These are phyloP conservation scores for Mortierella sp. DNA, from an alignment of 371 early-diverging fungal genomes.

Conservation along the genomic window DNA sequence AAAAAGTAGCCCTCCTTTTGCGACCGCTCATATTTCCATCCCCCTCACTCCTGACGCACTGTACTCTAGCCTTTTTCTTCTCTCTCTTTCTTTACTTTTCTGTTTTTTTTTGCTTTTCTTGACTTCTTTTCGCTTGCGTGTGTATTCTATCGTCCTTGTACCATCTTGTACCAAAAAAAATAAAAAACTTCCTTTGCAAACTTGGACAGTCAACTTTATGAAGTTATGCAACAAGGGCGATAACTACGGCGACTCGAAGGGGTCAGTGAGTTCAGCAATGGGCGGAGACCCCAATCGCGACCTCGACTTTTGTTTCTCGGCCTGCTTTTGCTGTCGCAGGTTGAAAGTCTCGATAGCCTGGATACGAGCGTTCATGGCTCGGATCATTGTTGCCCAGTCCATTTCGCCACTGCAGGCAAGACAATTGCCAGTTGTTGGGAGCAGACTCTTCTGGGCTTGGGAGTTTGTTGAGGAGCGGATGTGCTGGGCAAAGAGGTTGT, in stretches of 20 bases:
- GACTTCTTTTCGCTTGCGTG: not conserved
- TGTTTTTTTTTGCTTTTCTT: not conserved
- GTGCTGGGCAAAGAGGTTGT: not conserved
- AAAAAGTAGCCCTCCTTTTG: not conserved
- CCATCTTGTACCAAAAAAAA: conserved; percentile 3
- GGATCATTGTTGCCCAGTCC: conserved; percentile 36
- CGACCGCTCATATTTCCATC: not conserved
- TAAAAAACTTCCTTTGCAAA: not conserved
- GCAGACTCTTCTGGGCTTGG: not conserved
- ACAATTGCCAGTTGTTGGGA: conserved; percentile 33
- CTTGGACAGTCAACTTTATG: not conserved
- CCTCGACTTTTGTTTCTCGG: not conserved
- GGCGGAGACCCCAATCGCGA: not conserved
- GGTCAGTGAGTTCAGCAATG: not conserved
- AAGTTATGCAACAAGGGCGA: no score
- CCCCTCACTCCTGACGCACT: conserved; percentile 7
- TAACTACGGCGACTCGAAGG: not conserved
- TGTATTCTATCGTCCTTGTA: not conserved
- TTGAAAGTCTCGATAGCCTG: not conserved
- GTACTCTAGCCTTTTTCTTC: not conserved
- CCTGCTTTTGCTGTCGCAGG: not conserved
- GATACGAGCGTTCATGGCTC: conserved; percentile 33
- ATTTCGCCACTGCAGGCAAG: conserved; percentile 22
- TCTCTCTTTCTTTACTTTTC: not conserved
- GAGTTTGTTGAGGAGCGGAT: not conserved